Evolutionary conservation across 2,329 filamentous ascomycete species (phyloP).

Genomic region (Kalaharituber pfeilii): DNA sequence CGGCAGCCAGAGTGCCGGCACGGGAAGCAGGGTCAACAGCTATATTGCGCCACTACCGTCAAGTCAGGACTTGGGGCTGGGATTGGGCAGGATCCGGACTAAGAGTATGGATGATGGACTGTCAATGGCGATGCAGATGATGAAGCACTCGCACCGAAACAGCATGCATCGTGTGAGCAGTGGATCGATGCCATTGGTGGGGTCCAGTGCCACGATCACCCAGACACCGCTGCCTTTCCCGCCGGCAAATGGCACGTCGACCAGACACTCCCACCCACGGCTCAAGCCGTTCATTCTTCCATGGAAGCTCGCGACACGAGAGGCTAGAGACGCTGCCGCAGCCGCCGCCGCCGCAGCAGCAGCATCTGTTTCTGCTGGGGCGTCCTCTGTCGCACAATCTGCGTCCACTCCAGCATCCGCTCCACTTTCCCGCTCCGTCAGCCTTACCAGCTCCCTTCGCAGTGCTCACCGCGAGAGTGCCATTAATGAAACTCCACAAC

Average conservation of each 20-base stretch:
- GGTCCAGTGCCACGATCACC: background rate
- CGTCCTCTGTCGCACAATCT: background rate
- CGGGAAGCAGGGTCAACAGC: background rate
- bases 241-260: background rate
- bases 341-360: background rate
- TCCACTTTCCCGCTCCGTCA: background rate
- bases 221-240: background rate
- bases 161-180: background rate
- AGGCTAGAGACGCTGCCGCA: background rate
- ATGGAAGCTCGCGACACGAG: background rate
- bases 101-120: background rate
- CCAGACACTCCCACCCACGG: background rate
- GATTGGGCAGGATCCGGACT: background rate
- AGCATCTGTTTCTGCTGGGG: background rate
- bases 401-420: background rate
- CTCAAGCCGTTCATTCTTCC: background rate
- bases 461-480: background rate
- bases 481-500: background rate
- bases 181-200: background rate
- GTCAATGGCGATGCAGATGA: background rate
- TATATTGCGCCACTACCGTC: background rate
- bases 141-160: background rate
- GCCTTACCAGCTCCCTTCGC: background rate
- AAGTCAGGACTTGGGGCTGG: background rate
- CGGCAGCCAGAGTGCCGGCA: background rate